Evolutionary conservation across 1,284 basidiomycete species (phyloP).

Genomic region (Boletus semigastroideus): DNA sequence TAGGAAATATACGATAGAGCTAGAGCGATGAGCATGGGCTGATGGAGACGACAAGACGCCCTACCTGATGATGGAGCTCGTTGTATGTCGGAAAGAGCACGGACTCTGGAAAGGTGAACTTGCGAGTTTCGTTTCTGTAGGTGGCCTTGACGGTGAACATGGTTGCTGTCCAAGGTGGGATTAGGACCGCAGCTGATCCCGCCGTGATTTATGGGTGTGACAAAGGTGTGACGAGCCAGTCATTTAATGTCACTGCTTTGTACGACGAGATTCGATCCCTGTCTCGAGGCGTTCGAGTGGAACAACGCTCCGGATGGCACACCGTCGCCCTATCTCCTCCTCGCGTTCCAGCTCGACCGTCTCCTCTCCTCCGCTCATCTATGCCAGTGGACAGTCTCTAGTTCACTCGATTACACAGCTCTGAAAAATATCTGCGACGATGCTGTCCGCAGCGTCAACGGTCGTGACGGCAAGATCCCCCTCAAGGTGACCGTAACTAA

Average conservation of each 20-base stretch:
- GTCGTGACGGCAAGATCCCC: conserved; percentile 22
- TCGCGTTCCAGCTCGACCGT: conserved; percentile 58
- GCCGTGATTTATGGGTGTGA: conserved; percentile 26
- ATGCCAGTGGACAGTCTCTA: conserved; percentile 50
- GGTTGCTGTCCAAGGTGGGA: conserved; percentile 26
- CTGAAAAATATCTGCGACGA: conserved; percentile 44
- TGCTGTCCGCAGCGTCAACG: conserved; percentile 38
- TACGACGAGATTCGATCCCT: conserved; percentile 50
- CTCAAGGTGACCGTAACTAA: conserved; percentile 34
- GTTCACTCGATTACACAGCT: conserved; percentile 37
- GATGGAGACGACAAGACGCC: conserved; percentile 10
- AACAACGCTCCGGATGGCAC: conserved; percentile 50
- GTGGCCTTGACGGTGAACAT: conserved; percentile 60
- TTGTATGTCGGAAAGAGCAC: conserved; percentile 43
- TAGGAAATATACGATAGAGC: conserved; percentile 69
- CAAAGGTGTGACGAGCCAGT: conserved; percentile 14
- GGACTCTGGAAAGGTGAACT: conserved; percentile 42
- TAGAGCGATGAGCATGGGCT: conserved; percentile 32
- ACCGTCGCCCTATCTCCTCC: conserved; percentile 58
- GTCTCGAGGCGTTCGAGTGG: conserved; percentile 48
- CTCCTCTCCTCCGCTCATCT: conserved; percentile 46
- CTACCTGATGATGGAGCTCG: conserved; percentile 45
- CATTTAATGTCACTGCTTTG: conserved; percentile 20
- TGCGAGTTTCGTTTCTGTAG: conserved; percentile 51
- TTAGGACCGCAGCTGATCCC: conserved; percentile 21